Conservation (phyloP, 2,329 filamentous ascomycete species). For the Penicillium sp. region DNA sequence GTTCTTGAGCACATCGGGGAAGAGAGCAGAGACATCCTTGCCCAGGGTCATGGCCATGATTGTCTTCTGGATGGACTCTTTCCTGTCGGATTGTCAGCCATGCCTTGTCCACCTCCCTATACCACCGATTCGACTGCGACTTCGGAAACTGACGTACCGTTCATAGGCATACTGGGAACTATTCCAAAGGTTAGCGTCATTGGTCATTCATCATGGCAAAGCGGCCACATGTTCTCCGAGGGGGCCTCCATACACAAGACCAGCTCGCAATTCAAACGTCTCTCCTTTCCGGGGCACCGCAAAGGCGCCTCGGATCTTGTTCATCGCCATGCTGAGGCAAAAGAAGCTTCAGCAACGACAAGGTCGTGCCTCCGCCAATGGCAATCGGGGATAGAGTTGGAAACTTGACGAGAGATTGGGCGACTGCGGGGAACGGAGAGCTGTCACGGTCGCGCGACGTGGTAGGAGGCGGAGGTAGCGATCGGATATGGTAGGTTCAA, state of each 20-base stretch:
- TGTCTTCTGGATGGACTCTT: conserved; percentile 98
- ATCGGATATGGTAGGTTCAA: conserved; percentile 8
- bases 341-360: conserved; percentile 35
- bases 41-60: conserved; percentile 99
- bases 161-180: conserved; percentile 98
- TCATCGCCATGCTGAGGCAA: conserved; percentile 71
- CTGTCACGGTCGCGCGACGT: conserved; percentile 29
- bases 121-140: neutral
- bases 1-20: conserved; percentile 97
- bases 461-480: conserved; percentile 4
- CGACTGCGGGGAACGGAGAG: conserved; percentile 35
- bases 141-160: conserved; percentile 48
- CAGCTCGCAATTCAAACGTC: conserved; percentile 93
- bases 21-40: conserved; percentile 95
- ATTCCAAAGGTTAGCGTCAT: conserved; percentile 34
- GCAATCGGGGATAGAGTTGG: conserved; percentile 14
- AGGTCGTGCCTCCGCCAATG: conserved; percentile 34
- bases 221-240: conserved; percentile 12
- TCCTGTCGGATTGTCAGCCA: conserved; percentile 51
- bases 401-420: conserved; percentile 14
- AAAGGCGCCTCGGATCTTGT: conserved; percentile 91
- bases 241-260: conserved; percentile 61
- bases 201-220: conserved; percentile 6
- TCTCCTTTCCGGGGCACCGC: conserved; percentile 91
- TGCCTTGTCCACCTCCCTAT: conserved; percentile 5